Conservation (phyloP, 768 basidiomycete species). For the Cystoderma amianthinum region DNA sequence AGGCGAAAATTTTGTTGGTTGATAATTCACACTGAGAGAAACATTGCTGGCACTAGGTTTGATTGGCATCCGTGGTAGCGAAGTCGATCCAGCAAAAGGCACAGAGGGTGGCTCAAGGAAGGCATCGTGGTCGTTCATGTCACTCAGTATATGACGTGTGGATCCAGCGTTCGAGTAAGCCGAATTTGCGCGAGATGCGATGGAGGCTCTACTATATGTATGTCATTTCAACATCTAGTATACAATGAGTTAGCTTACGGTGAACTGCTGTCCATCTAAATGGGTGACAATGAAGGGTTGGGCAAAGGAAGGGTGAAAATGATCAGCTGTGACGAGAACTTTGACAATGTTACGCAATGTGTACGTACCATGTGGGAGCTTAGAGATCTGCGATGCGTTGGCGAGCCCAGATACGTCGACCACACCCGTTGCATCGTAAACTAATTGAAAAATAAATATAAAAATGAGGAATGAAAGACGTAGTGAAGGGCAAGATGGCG, state of each 20-base stretch:
- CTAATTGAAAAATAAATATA: background rate
- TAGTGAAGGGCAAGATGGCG: too few species aligned
- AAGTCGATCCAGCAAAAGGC: conserved; percentile 24
- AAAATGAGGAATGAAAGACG: background rate
- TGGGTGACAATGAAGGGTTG: conserved; percentile 14
- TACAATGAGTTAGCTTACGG: conserved; percentile 14
- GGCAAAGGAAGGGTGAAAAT: conserved; percentile 4
- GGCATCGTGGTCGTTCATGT: conserved; percentile 12
- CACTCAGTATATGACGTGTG: conserved; percentile 40
- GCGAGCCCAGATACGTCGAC: conserved; percentile 40
- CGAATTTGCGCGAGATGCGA: conserved; percentile 28
- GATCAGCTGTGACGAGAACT: conserved; percentile 6
- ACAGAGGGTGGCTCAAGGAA: conserved; percentile 29
- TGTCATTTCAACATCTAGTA: too few species aligned
- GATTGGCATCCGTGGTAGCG: conserved; percentile 1
- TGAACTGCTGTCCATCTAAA: conserved; percentile 15
- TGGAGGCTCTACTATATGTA: conserved; percentile 28
- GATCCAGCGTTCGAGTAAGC: conserved; percentile 38
- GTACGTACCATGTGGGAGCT: conserved; percentile 12
- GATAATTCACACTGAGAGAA: conserved; percentile 64
- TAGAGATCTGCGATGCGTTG: conserved; percentile 7
- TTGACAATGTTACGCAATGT: conserved; percentile 6
- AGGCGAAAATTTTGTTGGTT: conserved; percentile 64
- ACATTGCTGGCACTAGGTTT: conserved; percentile 39
- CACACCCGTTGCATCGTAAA: conserved; percentile 41